Conservation (phyloP, 305 asterid species). For the Fraxinus paxiana region DNA sequence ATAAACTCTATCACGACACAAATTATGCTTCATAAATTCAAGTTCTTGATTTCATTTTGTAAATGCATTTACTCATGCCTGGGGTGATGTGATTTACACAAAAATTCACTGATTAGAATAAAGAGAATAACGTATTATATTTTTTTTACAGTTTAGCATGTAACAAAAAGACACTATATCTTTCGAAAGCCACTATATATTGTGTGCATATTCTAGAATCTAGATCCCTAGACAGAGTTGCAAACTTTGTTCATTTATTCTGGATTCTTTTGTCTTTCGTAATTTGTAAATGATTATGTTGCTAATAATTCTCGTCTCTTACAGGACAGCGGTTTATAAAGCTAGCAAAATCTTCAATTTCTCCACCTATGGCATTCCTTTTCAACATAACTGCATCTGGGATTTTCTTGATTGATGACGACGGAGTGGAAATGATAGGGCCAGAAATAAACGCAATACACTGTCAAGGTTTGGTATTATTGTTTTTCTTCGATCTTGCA, state of each 20-base stretch:
- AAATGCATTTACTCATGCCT: not conserved
- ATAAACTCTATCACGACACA: not conserved
- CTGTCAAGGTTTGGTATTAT: constrained; percentile 49
- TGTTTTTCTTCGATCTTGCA: constrained; percentile 14
- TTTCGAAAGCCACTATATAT: not conserved
- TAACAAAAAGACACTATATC: not conserved
- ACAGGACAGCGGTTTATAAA: constrained; percentile 73
- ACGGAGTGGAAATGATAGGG: constrained; percentile 63
- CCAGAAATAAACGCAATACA: constrained; percentile 57
- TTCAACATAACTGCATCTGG: constrained; percentile 61
- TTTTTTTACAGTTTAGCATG: not conserved
- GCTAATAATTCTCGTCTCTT: constrained; percentile 20
- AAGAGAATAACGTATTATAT: not conserved
- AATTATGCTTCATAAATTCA: not conserved
- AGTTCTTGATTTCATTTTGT: not conserved
- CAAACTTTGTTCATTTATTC: not conserved
- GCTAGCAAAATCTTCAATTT: constrained; percentile 75
- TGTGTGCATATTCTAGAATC: not conserved
- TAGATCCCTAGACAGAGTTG: constrained; percentile 8
- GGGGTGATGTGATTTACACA: not conserved
- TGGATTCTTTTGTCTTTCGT: not conserved
- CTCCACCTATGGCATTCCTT: constrained; percentile 61
- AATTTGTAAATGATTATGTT: constrained; percentile 1
- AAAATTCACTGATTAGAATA: not conserved
- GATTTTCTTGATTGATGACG: constrained; percentile 56